Evolutionary conservation across 2,329 filamentous ascomycete genomes (phyloP).

Genomic region (Tolypocladium tropicale): DNA sequence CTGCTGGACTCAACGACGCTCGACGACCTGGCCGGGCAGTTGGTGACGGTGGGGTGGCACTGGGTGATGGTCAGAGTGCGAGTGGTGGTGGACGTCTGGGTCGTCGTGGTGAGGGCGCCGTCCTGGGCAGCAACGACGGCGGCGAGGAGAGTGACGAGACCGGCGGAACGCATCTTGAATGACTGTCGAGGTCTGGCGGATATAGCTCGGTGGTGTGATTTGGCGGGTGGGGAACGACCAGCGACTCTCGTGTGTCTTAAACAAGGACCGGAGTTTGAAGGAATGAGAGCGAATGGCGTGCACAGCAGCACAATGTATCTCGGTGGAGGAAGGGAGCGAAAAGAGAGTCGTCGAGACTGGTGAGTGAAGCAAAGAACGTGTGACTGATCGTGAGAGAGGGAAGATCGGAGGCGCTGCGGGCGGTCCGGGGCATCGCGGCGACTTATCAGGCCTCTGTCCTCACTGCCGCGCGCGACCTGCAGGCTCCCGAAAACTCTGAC

Average conservation of each 20-base stretch:
- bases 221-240: neutral
- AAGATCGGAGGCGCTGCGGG: neutral
- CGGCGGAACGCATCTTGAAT: conserved; percentile 35
- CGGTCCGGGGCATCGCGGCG: neutral
- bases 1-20: conserved; percentile 17
- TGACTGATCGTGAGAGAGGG: conserved; percentile 3
- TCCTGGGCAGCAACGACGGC: conserved; percentile 27
- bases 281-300: neutral
- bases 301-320: neutral
- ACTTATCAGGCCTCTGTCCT: neutral
- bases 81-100: conserved; percentile 33
- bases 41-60: conserved; percentile 32
- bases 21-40: conserved; percentile 28
- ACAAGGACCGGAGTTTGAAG: neutral
- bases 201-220: conserved; percentile 4
- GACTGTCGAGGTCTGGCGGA: neutral
- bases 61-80: conserved; percentile 35
- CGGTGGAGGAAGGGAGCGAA: neutral
- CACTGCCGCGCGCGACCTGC: neutral
- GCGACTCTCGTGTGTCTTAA: neutral
- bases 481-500: neutral
- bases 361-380: neutral
- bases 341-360: neutral
- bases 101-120: conserved; percentile 22
- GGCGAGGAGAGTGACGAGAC: conserved; percentile 30